Evolutionary conservation across 495 filamentous ascomycete species (phyloP), one percentile per base, ranked within the genome.

Genomic region (Trichodelitschia bisporula): DNA sequence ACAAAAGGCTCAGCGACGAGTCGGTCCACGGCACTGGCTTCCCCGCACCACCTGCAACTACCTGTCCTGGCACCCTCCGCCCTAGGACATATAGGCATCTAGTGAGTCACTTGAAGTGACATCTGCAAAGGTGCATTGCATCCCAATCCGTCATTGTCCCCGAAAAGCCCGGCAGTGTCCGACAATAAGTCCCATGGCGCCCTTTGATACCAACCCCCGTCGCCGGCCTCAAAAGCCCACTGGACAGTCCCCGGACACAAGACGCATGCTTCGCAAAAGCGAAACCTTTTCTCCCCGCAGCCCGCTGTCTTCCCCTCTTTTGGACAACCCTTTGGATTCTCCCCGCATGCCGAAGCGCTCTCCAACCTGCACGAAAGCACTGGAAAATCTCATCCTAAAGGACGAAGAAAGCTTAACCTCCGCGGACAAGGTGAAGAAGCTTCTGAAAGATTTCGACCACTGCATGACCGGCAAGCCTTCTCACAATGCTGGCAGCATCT

Each of bases 261-360:
- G 4, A 4, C 4, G 5, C 11, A 9, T 18, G 35, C 60, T 75
- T 42, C 56, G 55, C 45, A 73, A 71, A 50, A 63, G 64, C 20
- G 57, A 62, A 4, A 75, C 69, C 35, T 75, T 75, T 49, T 60
- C 70, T 27, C 53, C 55, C 25, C 51, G 58, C 28, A 51, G 53
- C 30, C 42, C 49, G 27, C 48, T 55, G 18, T 47, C 54, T 1
- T 51, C 62, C 21, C 42, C 42, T 4, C 18, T 39, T 18, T 38
- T 40, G 15, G 39, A 51, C 36, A 26, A 42, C 26, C 60, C 64
- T 37, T 40, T 41, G 41, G 55, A 54, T 34, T 51, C 56, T 29
- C 60, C 57, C 5, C 45, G 53, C 19, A 53, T 69, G 23, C 62
- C 63, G 37, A 57, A 57, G 30, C 68, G 69, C 23, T 68, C 69